phyloP scores from a whole-genome alignment of 2,329 filamentous ascomycete genomes.

The Xylariaceae sp. region DNA sequence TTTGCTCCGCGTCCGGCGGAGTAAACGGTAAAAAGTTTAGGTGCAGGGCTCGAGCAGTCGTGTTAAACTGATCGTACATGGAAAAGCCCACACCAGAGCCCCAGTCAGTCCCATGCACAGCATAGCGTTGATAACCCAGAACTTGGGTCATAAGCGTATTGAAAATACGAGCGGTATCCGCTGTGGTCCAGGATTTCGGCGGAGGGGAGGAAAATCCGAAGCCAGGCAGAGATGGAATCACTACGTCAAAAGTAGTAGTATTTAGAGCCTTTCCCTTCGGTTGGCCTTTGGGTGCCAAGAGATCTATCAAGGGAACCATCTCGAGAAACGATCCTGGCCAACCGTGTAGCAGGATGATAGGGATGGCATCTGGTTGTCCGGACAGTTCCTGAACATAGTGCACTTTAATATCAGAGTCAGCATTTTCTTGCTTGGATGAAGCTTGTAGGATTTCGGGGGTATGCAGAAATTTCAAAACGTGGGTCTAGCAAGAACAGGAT shows the following conservation, averaged over 20 bases:
- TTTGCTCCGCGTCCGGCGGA: background rate
- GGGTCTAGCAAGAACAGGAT: background rate
- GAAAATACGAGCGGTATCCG: slow-evolving; percentile 10
- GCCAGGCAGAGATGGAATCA: slow-evolving; percentile 19
- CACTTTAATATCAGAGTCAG: slow-evolving; percentile 1
- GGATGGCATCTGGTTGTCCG: slow-evolving; percentile 4
- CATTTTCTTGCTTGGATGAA: background rate
- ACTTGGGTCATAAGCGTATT: slow-evolving; percentile 16
- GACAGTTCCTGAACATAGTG: slow-evolving; percentile 17
- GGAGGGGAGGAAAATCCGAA: slow-evolving; percentile 11
- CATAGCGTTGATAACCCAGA: slow-evolving; percentile 14
- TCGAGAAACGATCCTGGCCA: slow-evolving; percentile 20
- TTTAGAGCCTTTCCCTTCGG: background rate
- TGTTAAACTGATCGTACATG: slow-evolving; percentile 16
- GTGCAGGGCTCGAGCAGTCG: slow-evolving; percentile 10
- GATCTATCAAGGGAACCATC: slow-evolving; percentile 9
- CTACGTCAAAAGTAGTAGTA: slow-evolving; percentile 11
- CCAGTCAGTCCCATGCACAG: slow-evolving; percentile 19
- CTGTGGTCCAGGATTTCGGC: background rate
- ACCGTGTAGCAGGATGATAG: slow-evolving; percentile 17
- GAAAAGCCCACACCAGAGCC: slow-evolving; percentile 4
- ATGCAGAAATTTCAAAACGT: background rate
- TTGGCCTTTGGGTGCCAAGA: slow-evolving; percentile 1
- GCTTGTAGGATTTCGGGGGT: background rate
- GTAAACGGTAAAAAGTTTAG: slow-evolving; percentile 11